Conservation (phyloP, 2,329 filamentous ascomycete genomes). For the Penicillium sp. region DNA sequence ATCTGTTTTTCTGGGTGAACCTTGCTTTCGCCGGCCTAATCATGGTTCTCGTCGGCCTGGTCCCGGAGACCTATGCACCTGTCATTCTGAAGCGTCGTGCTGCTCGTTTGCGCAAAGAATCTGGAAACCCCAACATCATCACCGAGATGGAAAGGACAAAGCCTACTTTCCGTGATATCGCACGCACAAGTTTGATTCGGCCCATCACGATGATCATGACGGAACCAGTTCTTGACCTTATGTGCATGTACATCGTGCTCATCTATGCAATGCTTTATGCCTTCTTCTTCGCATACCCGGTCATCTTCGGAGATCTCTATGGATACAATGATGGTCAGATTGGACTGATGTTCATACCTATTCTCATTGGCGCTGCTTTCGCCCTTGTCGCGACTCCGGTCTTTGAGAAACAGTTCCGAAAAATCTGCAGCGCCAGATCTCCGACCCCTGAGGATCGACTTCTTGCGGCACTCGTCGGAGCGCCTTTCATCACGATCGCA, state of each 20-base stretch:
- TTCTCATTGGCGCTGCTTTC: slow-evolving; percentile 34
- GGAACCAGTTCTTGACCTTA: slow-evolving; percentile 31
- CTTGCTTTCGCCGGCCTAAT: slow-evolving; percentile 33
- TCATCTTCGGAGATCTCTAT: slow-evolving; percentile 73
- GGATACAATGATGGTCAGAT: slow-evolving; percentile 37
- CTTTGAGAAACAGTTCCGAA: slow-evolving; percentile 76
- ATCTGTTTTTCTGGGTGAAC: slow-evolving; percentile 37
- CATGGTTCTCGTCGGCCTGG: slow-evolving; percentile 22
- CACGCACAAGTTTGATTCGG: slow-evolving; percentile 71
- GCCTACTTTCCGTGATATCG: slow-evolving; percentile 31
- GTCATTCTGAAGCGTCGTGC: slow-evolving; percentile 37
- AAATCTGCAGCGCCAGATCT: slow-evolving; percentile 58
- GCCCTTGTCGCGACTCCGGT: slow-evolving; percentile 33
- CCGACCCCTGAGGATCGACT: slow-evolving; percentile 74
- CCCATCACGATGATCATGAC: slow-evolving; percentile 79
- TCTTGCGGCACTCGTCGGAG: slow-evolving; percentile 72
- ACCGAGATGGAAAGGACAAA: slow-evolving; percentile 34
- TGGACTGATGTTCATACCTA: slow-evolving; percentile 45
- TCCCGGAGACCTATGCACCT: slow-evolving; percentile 40
- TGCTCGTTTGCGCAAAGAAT: slow-evolving; percentile 33
- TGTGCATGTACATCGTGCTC: slow-evolving; percentile 75
- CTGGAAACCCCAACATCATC: slow-evolving; percentile 34
- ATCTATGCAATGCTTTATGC: slow-evolving; percentile 52
- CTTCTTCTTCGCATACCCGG: slow-evolving; percentile 54
- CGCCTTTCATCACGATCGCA: slow-evolving; percentile 66